phyloP scores from a whole-genome alignment of 169 alveolate genomes.

The Cryptosporidium canis region DNA sequence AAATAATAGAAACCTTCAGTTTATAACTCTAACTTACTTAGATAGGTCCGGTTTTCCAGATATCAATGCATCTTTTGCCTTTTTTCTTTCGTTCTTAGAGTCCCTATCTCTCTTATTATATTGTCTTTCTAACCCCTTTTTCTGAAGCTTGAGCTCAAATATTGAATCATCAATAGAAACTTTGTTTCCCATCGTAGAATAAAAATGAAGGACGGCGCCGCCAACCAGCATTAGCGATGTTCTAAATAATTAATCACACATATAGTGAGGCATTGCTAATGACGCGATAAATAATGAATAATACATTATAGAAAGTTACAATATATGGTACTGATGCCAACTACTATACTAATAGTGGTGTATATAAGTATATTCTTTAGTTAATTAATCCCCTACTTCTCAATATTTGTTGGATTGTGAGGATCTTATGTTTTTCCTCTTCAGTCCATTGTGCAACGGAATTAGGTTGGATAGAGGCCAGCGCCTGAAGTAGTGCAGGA shows the following conservation, averaged over 20 bases:
- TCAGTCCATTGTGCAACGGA: slow-evolving; percentile 64
- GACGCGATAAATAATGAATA: neutral
- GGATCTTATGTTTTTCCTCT: slow-evolving; percentile 50
- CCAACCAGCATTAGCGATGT: too few species aligned
- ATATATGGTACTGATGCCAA: neutral
- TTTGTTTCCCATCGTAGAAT: slow-evolving; percentile 30
- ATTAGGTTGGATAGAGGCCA: slow-evolving; percentile 61
- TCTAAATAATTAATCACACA: too few species aligned
- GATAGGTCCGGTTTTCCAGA: slow-evolving; percentile 41
- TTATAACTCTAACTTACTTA: slow-evolving; percentile 20
- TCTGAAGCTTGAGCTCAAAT: slow-evolving; percentile 54
- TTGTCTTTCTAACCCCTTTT: slow-evolving; percentile 51
- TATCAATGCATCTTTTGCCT: slow-evolving; percentile 57
- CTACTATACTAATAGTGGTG: neutral
- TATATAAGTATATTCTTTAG: neutral
- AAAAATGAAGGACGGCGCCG: neutral
- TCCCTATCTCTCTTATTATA: slow-evolving; percentile 41
- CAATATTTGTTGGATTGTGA: slow-evolving; percentile 49
- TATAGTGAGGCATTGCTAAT: too few species aligned
- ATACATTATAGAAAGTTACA: neutral
- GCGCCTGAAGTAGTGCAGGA: slow-evolving; percentile 58
- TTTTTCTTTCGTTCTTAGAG: slow-evolving; percentile 39
- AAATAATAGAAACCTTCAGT: neutral
- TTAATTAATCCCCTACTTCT: slow-evolving; percentile 49
- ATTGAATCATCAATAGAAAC: slow-evolving; percentile 66